Evolutionary conservation across 148 eudicot genomes (phyloP).

Genomic region (Persicaria maculosa): DNA sequence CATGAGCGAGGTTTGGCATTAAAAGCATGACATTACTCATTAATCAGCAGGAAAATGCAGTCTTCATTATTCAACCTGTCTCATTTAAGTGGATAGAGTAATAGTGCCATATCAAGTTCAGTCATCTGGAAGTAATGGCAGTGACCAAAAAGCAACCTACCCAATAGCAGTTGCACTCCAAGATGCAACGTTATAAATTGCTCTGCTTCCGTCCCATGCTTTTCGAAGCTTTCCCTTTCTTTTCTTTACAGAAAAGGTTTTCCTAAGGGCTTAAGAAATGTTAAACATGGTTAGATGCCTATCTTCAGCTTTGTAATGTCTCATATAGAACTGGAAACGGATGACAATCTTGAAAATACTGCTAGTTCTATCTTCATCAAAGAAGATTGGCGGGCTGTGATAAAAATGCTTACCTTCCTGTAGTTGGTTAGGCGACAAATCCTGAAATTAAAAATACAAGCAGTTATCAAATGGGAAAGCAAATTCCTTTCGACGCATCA

Average conservation of each 20-base stretch:
- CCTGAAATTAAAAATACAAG: not conserved
- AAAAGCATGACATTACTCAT: not conserved
- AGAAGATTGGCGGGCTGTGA: not conserved
- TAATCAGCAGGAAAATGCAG: not conserved
- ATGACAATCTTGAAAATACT: not conserved
- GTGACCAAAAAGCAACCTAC: slow-evolving; percentile 30
- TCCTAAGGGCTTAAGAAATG: slow-evolving; percentile 63
- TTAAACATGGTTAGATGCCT: slow-evolving; percentile 15
- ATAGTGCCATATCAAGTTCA: not conserved
- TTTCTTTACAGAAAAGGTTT: slow-evolving; percentile 75
- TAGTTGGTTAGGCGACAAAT: slow-evolving; percentile 7
- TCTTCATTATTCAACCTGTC: no score
- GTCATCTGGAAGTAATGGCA: not conserved
- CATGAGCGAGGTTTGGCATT: not conserved
- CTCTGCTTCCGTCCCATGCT: slow-evolving; percentile 95
- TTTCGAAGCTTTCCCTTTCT: slow-evolving; percentile 89
- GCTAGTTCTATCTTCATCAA: not conserved
- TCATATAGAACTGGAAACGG: not conserved
- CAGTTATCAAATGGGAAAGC: not conserved
- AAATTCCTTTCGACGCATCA: not conserved
- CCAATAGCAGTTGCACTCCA: slow-evolving; percentile 99
- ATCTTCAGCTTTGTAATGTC: not conserved
- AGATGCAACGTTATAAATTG: slow-evolving; percentile 90
- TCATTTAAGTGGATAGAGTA: not conserved
- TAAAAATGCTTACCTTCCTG: slow-evolving; percentile 41